A percentile compares a stretch with the other conserved stretches of the same genome.
phyloP scores from a whole-genome alignment of 345 rosid species.

The Anacardium occidentale region DNA sequence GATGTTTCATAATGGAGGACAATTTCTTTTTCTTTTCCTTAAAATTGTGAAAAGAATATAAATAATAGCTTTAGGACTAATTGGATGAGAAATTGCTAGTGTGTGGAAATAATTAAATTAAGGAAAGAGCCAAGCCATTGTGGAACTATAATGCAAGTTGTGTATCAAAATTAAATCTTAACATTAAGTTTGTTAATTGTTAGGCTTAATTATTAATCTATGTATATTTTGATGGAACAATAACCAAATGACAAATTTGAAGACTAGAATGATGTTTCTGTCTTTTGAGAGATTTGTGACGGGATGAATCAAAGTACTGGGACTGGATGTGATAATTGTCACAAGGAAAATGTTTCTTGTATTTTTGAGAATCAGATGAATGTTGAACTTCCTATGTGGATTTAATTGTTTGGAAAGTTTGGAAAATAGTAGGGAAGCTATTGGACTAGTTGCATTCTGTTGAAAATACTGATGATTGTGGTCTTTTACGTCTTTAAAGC shows the following conservation, averaged over 20 bases:
- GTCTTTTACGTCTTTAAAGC: background rate
- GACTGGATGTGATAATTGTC: background rate
- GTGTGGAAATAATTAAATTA: background rate
- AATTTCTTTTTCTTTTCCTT: background rate
- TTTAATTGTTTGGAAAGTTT: too few relatives aligned
- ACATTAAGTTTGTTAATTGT: background rate
- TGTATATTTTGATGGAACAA: background rate
- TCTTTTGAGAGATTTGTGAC: background rate
- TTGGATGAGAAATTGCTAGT: background rate
- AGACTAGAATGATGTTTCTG: background rate
- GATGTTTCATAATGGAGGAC: background rate
- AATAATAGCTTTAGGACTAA: too few relatives aligned
- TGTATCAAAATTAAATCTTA: background rate
- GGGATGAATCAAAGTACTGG: background rate
- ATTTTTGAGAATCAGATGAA: background rate
- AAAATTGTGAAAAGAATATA: too few relatives aligned
- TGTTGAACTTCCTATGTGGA: background rate
- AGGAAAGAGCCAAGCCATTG: background rate
- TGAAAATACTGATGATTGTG: background rate
- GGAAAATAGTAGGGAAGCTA: background rate
- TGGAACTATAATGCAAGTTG: background rate
- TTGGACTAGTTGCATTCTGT: background rate
- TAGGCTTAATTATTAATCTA: background rate
- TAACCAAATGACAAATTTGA: background rate
- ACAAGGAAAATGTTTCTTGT: background rate